These are phyloP conservation scores for Penicillium sp. DNA, from an alignment of 2,329 filamentous ascomycete genomes.

Conservation along the genomic window DNA sequence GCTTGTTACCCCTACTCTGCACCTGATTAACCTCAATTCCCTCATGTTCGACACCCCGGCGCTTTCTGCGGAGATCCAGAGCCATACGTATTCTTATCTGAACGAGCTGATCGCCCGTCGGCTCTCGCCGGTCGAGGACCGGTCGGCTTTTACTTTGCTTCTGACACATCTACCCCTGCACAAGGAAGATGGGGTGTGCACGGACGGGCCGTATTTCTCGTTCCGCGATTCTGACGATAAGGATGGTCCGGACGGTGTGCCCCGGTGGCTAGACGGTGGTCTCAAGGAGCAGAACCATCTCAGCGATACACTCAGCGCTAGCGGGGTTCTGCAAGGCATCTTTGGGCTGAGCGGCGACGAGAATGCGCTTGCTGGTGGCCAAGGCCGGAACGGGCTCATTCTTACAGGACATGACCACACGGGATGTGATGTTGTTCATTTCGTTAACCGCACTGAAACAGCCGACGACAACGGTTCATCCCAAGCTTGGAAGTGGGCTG, in stretches of 20 bases:
- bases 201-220: conserved; percentile 77
- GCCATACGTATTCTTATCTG: conserved; percentile 71
- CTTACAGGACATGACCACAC: conserved; percentile 94
- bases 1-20: conserved; percentile 58
- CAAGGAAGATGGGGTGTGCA: conserved; percentile 77
- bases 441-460: conserved; percentile 56
- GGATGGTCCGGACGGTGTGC: conserved; percentile 51
- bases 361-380: conserved; percentile 57
- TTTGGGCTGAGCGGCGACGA: conserved; percentile 70
- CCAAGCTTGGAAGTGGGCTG: conserved; percentile 34
- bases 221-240: conserved; percentile 67
- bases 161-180: conserved; percentile 90
- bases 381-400: conserved; percentile 71
- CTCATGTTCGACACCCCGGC: conserved; percentile 92
- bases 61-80: conserved; percentile 63
- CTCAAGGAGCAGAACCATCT: conserved; percentile 90
- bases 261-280: conserved; percentile 38
- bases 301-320: conserved; percentile 63
- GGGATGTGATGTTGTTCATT: conserved; percentile 88
- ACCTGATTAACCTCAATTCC: conserved; percentile 82
- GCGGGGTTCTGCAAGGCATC: conserved; percentile 76
- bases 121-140: conserved; percentile 58
- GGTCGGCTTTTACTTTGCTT: conserved; percentile 71
- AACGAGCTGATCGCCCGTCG: conserved; percentile 58
- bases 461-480: not conserved